Conservation (phyloP, 768 basidiomycete species). For the Leccinellum luteum region DNA sequence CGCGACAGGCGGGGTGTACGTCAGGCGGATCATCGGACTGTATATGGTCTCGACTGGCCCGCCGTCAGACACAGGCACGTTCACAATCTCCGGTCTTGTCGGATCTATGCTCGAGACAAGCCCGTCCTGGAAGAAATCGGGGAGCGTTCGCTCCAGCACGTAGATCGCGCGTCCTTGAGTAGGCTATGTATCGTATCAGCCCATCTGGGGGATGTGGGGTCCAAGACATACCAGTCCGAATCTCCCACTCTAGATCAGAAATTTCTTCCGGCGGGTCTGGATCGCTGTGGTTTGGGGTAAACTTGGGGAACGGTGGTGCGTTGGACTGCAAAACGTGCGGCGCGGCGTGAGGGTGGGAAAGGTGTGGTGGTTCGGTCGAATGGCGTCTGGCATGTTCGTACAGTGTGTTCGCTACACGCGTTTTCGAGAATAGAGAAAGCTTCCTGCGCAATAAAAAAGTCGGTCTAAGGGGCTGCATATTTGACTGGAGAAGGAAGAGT, state of each 20-base stretch:
- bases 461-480: conserved; percentile 12
- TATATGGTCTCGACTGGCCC: conserved; percentile 49
- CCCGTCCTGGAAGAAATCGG: conserved; percentile 67
- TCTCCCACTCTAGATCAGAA: conserved; percentile 75
- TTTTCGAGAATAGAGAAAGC: background rate
- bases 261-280: conserved; percentile 27
- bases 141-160: conserved; percentile 65
- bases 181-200: conserved; percentile 31
- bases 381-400: conserved; percentile 3
- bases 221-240: conserved; percentile 58
- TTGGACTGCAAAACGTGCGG: conserved; percentile 6
- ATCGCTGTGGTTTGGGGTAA: conserved; percentile 18
- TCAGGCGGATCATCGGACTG: conserved; percentile 57
- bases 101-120: conserved; percentile 57
- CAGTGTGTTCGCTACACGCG: background rate
- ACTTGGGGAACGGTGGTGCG: conserved; percentile 18
- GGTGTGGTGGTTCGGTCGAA: conserved; percentile 15
- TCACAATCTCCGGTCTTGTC: conserved; percentile 32
- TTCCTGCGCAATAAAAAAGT: background rate
- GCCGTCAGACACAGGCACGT: conserved; percentile 27
- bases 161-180: conserved; percentile 65
- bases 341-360: conserved; percentile 5
- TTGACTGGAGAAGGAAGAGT: background rate
- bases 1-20: conserved; percentile 65
- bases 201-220: conserved; percentile 12